Percentiles rank a stretch among this genome's conserved stretches.
These are phyloP conservation scores for Juglanconis sp. DNA, from an alignment of 2,329 filamentous ascomycete genomes.

Conservation along the genomic window DNA sequence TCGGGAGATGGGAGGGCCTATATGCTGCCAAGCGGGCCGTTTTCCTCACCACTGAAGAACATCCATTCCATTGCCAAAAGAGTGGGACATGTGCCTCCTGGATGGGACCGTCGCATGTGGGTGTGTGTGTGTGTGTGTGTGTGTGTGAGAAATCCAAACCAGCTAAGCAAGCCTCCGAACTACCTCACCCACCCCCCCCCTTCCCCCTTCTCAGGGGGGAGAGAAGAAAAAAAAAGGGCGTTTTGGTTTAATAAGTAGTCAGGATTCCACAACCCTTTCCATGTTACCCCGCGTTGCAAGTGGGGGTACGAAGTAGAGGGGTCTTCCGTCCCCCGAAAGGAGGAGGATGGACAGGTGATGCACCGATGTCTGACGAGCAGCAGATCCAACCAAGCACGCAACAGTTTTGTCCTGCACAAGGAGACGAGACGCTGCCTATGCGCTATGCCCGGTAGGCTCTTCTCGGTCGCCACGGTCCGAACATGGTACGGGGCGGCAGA, in stretches of 20 bases:
- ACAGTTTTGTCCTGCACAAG: background rate
- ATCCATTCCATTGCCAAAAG: background rate
- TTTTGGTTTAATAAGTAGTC: background rate
- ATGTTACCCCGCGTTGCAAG: constrained; percentile 7
- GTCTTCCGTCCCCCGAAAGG: background rate
- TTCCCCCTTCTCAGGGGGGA: too few relatives aligned
- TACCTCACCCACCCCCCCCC: too few relatives aligned
- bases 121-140: background rate
- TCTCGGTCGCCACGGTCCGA: constrained; percentile 54
- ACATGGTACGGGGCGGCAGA: constrained; percentile 32
- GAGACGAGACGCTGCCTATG: background rate
- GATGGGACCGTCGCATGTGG: background rate
- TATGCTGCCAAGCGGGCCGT: background rate
- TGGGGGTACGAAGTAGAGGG: background rate
- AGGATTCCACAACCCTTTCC: background rate
- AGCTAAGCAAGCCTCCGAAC: background rate
- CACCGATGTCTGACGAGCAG: background rate
- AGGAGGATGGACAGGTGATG: background rate
- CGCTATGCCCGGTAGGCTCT: constrained; percentile 30
- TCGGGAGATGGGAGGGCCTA: background rate
- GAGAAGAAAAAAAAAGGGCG: background rate
- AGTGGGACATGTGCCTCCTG: background rate
- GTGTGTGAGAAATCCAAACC: background rate
- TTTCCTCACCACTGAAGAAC: background rate
- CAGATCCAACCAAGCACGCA: constrained; percentile 1